Evolutionary conservation across 192 early-diverging fungal species (phyloP).

Genomic region (Backusella parvicylindrica): DNA sequence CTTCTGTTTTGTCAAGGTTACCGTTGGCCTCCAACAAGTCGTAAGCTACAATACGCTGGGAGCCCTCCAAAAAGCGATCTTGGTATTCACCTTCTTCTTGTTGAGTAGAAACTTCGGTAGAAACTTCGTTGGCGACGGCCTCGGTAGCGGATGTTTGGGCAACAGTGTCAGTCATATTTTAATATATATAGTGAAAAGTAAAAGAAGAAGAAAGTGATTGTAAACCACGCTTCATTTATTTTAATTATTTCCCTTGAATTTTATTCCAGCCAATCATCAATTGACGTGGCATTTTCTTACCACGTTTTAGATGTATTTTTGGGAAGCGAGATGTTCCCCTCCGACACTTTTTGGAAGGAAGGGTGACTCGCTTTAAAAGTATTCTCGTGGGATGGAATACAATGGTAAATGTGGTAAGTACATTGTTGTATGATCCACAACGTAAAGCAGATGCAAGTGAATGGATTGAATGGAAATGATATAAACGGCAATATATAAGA

Average conservation of each 20-base stretch:
- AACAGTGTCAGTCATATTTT: background rate
- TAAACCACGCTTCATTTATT: background rate
- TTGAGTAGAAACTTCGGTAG: background rate
- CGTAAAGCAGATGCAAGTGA: no score
- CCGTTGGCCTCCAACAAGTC: conserved; percentile 46
- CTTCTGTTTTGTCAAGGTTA: conserved; percentile 42
- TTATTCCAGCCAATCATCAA: background rate
- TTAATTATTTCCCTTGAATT: background rate
- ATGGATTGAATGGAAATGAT: background rate
- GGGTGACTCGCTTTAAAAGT: background rate
- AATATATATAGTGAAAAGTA: background rate
- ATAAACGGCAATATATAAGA: background rate
- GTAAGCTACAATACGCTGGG: conserved; percentile 38
- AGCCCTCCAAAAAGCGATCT: conserved; percentile 39
- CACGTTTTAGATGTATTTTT: background rate
- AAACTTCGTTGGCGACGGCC: background rate
- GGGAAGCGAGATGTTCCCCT: background rate
- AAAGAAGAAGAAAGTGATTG: background rate
- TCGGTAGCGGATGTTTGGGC: background rate
- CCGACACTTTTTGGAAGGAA: background rate
- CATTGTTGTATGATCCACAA: no score
- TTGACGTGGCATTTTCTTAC: conserved; percentile 5
- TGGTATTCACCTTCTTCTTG: conserved; percentile 26
- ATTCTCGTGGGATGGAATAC: background rate
- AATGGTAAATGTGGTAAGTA: no score